A percentile compares a stretch with the other conserved stretches of the same genome.
Evolutionary conservation across 2,329 filamentous ascomycete genomes (phyloP).

Genomic region (Hymenoscyphus linearis): DNA sequence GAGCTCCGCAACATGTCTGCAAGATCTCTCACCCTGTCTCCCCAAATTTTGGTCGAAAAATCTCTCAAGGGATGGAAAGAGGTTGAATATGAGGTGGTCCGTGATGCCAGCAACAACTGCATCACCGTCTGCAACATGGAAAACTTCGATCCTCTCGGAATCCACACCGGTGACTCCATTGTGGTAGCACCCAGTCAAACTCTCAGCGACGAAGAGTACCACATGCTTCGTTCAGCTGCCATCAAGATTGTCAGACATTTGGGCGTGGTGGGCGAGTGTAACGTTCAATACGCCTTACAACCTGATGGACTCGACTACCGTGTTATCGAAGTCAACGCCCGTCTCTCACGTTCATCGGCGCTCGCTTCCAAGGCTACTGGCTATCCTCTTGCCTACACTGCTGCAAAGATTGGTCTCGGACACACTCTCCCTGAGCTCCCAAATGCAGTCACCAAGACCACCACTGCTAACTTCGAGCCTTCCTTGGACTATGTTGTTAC

Average conservation of each 20-base stretch:
- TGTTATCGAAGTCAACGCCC: conserved; percentile 98
- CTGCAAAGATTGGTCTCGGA: conserved; percentile 95
- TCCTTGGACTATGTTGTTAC: conserved; percentile 97
- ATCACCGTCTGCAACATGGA: conserved; percentile 99
- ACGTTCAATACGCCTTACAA: conserved; percentile 95
- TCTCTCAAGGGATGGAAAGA: conserved; percentile 99
- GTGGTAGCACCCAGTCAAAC: conserved; percentile 97
- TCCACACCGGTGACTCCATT: conserved; percentile 98
- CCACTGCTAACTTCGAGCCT: conserved; percentile 97
- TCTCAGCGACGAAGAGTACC: conserved; percentile 95
- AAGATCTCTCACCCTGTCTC: conserved; percentile 84
- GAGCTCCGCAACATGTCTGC: conserved; percentile 92
- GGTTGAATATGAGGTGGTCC: conserved; percentile 96
- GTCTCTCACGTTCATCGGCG: conserved; percentile 94
- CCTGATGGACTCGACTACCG: conserved; percentile 96
- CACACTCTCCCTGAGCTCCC: conserved; percentile 93
- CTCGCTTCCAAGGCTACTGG: conserved; percentile 97
- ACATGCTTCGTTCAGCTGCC: conserved; percentile 95
- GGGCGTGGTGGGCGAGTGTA: conserved; percentile 96
- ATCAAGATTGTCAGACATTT: conserved; percentile 98
- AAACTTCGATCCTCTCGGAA: conserved; percentile 96
- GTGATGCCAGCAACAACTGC: conserved; percentile 96
- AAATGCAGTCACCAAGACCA: conserved; percentile 97
- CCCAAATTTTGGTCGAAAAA: conserved; percentile 97
- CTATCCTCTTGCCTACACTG: conserved; percentile 94